Percentiles rank a stretch among this genome's conserved stretches.
phyloP scores from a whole-genome alignment of 306 rosid genomes.

The Cajanus cajan region DNA sequence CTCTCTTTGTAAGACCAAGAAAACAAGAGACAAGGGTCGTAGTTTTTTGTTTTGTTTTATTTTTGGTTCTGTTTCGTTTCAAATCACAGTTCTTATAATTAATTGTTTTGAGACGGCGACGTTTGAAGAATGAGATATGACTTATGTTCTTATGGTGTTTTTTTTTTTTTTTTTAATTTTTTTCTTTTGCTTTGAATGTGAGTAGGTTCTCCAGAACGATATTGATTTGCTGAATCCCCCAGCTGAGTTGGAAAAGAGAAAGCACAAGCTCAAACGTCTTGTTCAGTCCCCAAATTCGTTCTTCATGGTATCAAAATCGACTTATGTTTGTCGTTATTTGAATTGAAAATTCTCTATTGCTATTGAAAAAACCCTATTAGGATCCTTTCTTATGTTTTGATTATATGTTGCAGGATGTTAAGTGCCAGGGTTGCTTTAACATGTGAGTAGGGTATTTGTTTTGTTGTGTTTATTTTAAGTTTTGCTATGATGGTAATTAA shows the following conservation, averaged over 20 bases:
- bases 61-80: no score
- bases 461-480: neutral
- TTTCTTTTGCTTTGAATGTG: neutral
- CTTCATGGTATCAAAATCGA: slow-evolving; percentile 52
- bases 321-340: neutral
- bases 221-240: slow-evolving; percentile 54
- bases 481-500: neutral
- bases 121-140: neutral
- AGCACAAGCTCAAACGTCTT: slow-evolving; percentile 56
- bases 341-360: neutral
- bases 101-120: no score
- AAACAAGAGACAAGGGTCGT: no score
- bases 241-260: slow-evolving; percentile 47
- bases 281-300: slow-evolving; percentile 55
- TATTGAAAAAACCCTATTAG: neutral
- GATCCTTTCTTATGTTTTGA: neutral
- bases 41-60: no score
- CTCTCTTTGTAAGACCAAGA: neutral
- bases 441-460: slow-evolving; percentile 35
- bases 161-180: no score
- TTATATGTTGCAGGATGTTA: slow-evolving; percentile 46
- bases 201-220: slow-evolving; percentile 53
- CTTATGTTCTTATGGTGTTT: neutral
- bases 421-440: slow-evolving; percentile 57
- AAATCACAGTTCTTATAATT: no score